Evolutionary conservation across 108 stramenopile species (phyloP), one percentile per base, ranked within the genome.

Genomic region (Nitzschia sp.): DNA sequence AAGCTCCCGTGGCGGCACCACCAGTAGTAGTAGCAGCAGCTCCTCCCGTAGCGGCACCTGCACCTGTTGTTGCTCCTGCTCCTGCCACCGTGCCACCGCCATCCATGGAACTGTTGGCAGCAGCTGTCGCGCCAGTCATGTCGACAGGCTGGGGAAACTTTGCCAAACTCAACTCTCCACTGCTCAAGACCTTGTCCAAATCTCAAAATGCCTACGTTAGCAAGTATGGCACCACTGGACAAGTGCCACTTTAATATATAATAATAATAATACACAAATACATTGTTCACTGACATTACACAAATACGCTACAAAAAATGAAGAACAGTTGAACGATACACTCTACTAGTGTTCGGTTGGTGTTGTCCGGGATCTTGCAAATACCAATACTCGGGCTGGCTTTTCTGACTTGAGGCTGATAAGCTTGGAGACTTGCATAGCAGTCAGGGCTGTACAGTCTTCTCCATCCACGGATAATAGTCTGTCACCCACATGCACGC

Each of bases 161-260:
- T 58, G 87, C 86, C 26, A 76, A 75, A 48, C 54, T 77, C 59
- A 68, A 71, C 30, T 90, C 89, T 25, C 89, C 92, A 33, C 68
- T 94, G 59, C 78, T 84, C 35, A 91, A 88, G 68, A 76, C 85
- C 15, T 64, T 94, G 56, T 77, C 86, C 38, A 70, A 70, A 24
- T 77, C 84, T 59, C 92, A 94, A 66, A 79, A 75, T 27, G 71
- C 77, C 56, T 94, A 94, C 69, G 76, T 89, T 60, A 85, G 82
- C 21, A 83, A 71, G 64, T 94, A 88, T 66, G 92, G 92, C 34
- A 84, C 85, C 0, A 91, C 92, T 17, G 92, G 92, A 36, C 92
- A 94, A 59, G 54, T 82, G 49, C 88, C 92, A 17, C 47, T 85
- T 28, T 73, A 72, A 57, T 17, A 53, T 33, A 17, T 59, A 42